Evolutionary conservation across 2,329 filamentous ascomycete species (phyloP), one percentile per base, ranked within the genome.

Genomic region (Penicillium rolfsii): DNA sequence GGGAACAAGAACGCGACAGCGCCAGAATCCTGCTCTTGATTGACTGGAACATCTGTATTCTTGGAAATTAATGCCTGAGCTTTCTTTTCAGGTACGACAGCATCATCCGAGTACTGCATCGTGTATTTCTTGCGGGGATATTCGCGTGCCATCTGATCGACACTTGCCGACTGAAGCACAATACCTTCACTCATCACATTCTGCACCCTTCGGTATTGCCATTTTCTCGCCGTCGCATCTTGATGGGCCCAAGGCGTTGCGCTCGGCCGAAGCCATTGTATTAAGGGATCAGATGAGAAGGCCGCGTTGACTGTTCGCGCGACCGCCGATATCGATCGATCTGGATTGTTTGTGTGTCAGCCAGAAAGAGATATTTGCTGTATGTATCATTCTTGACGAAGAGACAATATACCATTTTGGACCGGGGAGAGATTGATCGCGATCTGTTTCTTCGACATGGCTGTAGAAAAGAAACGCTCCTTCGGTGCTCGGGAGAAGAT

Each of bases 191-290:
- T 28, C 24, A 71, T 64, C 4, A 64, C 64, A 12, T 58, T 61
- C 40, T 71, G 69, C 2, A 71, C 62, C 0, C 69, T 62, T 36
- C 69, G 64, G 52, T 67, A 66, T 43, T 72, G 68, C 69, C 70
- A 71, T 54, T 62, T 66, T 28, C 45, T 55, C 11, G 57, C 58
- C 4, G 40, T 41, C 0, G 40, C 2, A 22, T 53, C 41, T 54
- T 56, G 56, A 1, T 49, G 33, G 6, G 45, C 33, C 70, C 68
- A 71, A 0, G 62, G 61, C 16, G 41, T 19, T n/a, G 61, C 64
- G 48, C 58, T 56, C 16, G 68, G 68, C 2, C 69, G 68, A 7
- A 72, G 55, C 69, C 69, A 72, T 54, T 50, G 58, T 26, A 72
- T 69, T 14, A 71, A 41, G 4, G 69, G 70, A 57, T 72, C 70